Evolutionary conservation across 331 rosid species (phyloP), one percentile per base, ranked within the genome.

Genomic region (Prunus yedoensis): DNA sequence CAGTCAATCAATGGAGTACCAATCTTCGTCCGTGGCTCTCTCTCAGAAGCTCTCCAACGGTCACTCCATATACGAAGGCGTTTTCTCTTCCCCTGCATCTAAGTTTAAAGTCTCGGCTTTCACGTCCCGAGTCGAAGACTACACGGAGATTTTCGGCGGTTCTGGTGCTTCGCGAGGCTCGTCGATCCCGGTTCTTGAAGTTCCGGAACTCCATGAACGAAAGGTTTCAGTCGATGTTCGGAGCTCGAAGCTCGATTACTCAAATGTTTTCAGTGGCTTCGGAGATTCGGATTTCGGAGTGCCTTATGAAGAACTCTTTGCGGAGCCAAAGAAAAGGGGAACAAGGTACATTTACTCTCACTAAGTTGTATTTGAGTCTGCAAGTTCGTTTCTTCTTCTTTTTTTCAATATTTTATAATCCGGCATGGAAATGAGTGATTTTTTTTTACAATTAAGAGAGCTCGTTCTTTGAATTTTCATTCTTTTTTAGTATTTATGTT

Each of bases 21-120:
- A 78, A 79, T 75, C 84, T 2, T 78, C 97, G 5, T 85, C 97
- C 12, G 86, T 87, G 18, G 70, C 93, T 60, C 75, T 89, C 3
- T 74, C 93, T 32, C 89, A 89, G 86, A 94, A 89, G 80, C 85
- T 80, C 72, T 79, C 94, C 4, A 90, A 68, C 82, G 87, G 87
- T 71, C 88, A 79, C 21, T 85, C 95, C 46, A 77, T 89, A 3
- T 91, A 94, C 88, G 97, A 91, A 79, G 97, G 97, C 80, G 90
- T 91, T 69, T 89, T 90, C 66, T 77, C 91, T 59, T 81, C 91
- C 68, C 92, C 46, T 15, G 45, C 91, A 21, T 53, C 87, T 2
- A 94, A 91, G 89, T 84, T 86, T 45, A 79, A 88, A 5, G 82
- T 82, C 52, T 75, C 86, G 58, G 76, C 53, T 16, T 80, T 90